These are phyloP conservation scores for Hyparrhenia diplandra DNA, from an alignment of 176 grass and related monocot genomes.

Conservation along the genomic window DNA sequence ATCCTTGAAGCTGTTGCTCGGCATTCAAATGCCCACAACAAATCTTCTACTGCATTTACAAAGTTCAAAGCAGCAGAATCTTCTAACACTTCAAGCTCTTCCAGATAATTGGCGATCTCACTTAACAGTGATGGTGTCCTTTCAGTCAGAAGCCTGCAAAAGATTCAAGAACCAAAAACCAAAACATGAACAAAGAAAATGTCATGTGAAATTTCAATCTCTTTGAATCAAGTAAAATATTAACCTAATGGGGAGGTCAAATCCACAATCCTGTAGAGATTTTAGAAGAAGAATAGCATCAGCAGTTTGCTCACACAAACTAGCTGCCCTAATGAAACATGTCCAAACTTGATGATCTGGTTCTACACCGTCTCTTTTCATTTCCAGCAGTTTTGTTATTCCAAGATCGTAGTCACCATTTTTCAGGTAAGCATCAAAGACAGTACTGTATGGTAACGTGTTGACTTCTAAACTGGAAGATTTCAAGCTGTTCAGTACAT, in stretches of 20 bases:
- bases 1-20: slow-evolving; percentile 80
- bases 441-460: slow-evolving; percentile 82
- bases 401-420: slow-evolving; percentile 70
- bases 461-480: slow-evolving; percentile 56
- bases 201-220: background rate
- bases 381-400: slow-evolving; percentile 65
- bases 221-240: slow-evolving; percentile 5
- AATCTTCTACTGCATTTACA: slow-evolving; percentile 92
- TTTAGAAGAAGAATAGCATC: slow-evolving; percentile 71
- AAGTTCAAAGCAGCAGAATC: slow-evolving; percentile 82
- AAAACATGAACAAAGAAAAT: background rate
- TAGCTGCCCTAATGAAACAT: slow-evolving; percentile 89
- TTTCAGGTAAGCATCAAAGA: slow-evolving; percentile 89
- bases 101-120: slow-evolving; percentile 54
- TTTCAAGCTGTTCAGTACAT: slow-evolving; percentile 79
- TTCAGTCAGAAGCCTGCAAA: slow-evolving; percentile 64
- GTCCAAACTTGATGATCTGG: slow-evolving; percentile 94
- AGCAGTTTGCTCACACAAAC: slow-evolving; percentile 73
- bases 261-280: slow-evolving; percentile 66
- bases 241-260: slow-evolving; percentile 89
- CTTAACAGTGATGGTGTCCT: slow-evolving; percentile 46
- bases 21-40: slow-evolving; percentile 90
- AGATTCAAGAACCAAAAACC: slow-evolving; percentile 29
- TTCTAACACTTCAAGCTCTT: slow-evolving; percentile 48
- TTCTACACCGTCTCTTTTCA: slow-evolving; percentile 77